phyloP scores from a whole-genome alignment of 2,329 filamentous ascomycete species.

The Colletotrichum gigasporum region DNA sequence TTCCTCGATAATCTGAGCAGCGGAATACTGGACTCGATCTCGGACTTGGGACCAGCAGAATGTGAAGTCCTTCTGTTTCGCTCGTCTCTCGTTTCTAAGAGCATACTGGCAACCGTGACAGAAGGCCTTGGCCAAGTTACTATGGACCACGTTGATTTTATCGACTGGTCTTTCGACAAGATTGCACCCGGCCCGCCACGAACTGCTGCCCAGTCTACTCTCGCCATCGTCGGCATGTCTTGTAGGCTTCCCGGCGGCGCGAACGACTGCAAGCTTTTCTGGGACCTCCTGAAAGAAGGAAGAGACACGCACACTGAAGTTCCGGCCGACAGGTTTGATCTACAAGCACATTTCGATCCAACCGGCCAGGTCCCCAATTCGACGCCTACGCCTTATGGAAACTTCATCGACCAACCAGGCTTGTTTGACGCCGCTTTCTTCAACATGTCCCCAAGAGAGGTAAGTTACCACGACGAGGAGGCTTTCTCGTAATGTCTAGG shows the following conservation, averaged over 20 bases:
- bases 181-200: not conserved
- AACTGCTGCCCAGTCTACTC: not conserved
- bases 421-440: not conserved
- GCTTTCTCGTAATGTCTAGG: too few relatives aligned
- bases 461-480: too few relatives aligned
- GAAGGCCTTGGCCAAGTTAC: not conserved
- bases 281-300: not conserved
- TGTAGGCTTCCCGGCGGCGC: slow-evolving; percentile 39
- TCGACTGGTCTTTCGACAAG: not conserved
- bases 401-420: not conserved
- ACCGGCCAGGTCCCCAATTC: not conserved
- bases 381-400: not conserved
- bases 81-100: not conserved
- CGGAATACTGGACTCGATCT: not conserved
- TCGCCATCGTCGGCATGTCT: slow-evolving; percentile 49
- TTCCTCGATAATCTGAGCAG: not conserved
- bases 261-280: not conserved
- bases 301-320: not conserved
- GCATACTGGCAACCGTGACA: not conserved
- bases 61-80: not conserved
- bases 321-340: not conserved
- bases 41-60: not conserved
- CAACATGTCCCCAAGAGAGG: not conserved
- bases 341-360: not conserved
- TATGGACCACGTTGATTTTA: not conserved